Evolutionary conservation across 1,284 basidiomycete genomes (phyloP), one percentile per base, ranked within the genome.

Genomic region (Takashimella tepidaria): DNA sequence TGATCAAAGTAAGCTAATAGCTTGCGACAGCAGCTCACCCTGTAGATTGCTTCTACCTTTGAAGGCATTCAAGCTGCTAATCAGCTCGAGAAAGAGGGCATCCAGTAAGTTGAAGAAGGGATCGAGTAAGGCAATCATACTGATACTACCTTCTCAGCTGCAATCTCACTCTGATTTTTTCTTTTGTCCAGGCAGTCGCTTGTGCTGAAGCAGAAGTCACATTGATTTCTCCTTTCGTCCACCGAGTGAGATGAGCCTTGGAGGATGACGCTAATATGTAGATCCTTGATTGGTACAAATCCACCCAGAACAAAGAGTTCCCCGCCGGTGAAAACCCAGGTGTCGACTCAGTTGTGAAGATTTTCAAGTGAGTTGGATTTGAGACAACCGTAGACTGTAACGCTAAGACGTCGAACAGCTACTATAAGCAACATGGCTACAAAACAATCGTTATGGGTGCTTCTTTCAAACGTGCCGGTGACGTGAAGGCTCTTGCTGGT

Each of bases 361-460:
- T 97, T 80, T 98, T 88, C 85, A 89, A 92, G 68, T 69, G 52
- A 56, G 65, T 56, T 21, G 16, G n/a, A n/a, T n/a, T n/a, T n/a
- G n/a, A n/a, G n/a, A n/a, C n/a, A n/a, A n/a, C n/a, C n/a, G n/a
- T 24, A 8, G 31, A 37, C 31, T 16, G 16, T 37, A 37, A 8
- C 8, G 31, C 31, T 37, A 8, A 16, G 16, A 16, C 31, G 31
- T 8, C 31, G 8, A 16, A 37, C 31, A 37, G 66, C 82, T 97
- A 97, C 82, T 98, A 97, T 85, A 98, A 98, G 82, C 91, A 95
- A 77, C 84, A 98, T 79, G 83, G 83, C 59, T 97, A 97, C 84
- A 91, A 93, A 73, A 98, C 95, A 64, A 97, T 97, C 76, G 92
- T 98, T 76, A 98, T 98, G 93, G 93, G 93, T 76, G 95, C 93